Evolutionary conservation across 2,329 filamentous ascomycete genomes (phyloP).

Genomic region (Monilinia laxa): DNA sequence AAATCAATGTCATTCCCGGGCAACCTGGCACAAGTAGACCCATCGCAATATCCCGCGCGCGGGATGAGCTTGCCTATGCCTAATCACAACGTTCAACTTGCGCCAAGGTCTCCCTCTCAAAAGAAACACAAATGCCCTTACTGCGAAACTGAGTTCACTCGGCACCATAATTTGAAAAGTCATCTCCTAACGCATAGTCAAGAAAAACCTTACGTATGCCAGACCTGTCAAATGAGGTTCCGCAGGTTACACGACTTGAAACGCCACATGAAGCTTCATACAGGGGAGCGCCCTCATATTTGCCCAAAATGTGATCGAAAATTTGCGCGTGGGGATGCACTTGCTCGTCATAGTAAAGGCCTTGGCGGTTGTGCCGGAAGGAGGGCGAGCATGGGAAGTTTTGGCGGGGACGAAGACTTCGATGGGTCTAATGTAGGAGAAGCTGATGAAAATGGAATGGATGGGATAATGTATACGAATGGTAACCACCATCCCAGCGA

Average conservation of each 20-base stretch:
- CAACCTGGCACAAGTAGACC: slow-evolving; percentile 35
- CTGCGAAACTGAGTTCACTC: slow-evolving; percentile 93
- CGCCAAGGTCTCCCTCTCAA: slow-evolving; percentile 67
- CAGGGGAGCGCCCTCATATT: slow-evolving; percentile 90
- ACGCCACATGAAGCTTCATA: slow-evolving; percentile 93
- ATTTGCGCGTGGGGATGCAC: slow-evolving; percentile 91
- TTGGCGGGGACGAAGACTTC: slow-evolving; percentile 74
- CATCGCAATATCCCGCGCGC: slow-evolving; percentile 42
- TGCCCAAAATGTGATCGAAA: slow-evolving; percentile 93
- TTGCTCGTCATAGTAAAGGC: slow-evolving; percentile 93
- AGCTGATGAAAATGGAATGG: slow-evolving; percentile 57
- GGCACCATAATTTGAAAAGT: slow-evolving; percentile 96
- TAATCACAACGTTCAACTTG: slow-evolving; percentile 46
- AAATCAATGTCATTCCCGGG: slow-evolving; percentile 39
- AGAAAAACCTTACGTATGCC: slow-evolving; percentile 94
- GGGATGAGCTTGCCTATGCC: slow-evolving; percentile 60
- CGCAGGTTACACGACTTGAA: slow-evolving; percentile 92
- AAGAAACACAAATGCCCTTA: slow-evolving; percentile 98
- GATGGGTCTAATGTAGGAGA: slow-evolving; percentile 53
- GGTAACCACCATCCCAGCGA: slow-evolving; percentile 55
- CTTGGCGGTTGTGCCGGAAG: slow-evolving; percentile 92
- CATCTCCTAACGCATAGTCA: slow-evolving; percentile 97
- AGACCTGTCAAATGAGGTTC: slow-evolving; percentile 91
- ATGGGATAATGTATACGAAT: slow-evolving; percentile 52
- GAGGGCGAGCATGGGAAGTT: slow-evolving; percentile 80